Percentiles rank a stretch among this genome's conserved stretches.
phyloP scores from a whole-genome alignment of 2,329 filamentous ascomycete species.

The Ilyonectria sp. region DNA sequence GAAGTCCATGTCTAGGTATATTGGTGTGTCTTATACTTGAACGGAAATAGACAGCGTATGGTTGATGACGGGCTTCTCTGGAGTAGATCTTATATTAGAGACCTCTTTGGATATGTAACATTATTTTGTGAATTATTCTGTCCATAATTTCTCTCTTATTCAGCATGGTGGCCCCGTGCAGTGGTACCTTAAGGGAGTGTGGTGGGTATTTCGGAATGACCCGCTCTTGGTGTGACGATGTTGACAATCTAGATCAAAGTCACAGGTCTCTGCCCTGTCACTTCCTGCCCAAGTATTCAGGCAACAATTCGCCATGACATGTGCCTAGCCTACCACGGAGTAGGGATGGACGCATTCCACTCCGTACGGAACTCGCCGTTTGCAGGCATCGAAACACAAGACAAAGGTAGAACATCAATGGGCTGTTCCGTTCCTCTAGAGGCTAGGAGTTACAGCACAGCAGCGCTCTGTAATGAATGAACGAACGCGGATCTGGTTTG shows the following conservation, averaged over 20 bases:
- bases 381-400: not conserved
- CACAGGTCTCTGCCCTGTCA: not conserved
- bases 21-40: not conserved
- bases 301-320: not conserved
- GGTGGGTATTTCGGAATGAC: not conserved
- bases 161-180: not conserved
- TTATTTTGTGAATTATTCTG: not conserved
- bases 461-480: not conserved
- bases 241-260: not conserved
- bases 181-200: not conserved
- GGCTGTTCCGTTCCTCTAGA: not conserved
- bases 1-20: not conserved
- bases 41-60: not conserved
- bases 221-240: not conserved
- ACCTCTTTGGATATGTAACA: not conserved
- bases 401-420: not conserved
- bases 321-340: too few relatives aligned
- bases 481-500: not conserved
- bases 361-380: conserved; percentile 1
- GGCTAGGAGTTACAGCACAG: not conserved
- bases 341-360: not conserved
- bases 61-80: not conserved
- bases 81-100: not conserved
- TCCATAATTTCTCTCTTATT: not conserved
- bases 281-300: too few relatives aligned